A percentile compares a stretch with the other conserved stretches of the same genome.
Evolutionary conservation across 805 yeast genomes (phyloP).

Genomic region (Zygotorulaspora chibaensis): DNA sequence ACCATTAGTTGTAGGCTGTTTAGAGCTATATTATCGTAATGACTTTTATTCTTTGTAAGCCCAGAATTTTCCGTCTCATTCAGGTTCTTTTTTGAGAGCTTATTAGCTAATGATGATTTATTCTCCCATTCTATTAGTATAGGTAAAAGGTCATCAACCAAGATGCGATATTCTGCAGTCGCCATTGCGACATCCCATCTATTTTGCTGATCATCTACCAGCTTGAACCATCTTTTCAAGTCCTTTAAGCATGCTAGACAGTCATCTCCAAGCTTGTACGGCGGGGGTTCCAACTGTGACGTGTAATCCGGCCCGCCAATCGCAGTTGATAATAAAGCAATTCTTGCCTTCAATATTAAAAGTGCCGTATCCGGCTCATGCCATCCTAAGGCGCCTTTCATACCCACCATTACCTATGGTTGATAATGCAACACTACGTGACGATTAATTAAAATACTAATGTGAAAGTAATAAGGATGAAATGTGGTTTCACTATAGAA

Average conservation of each 20-base stretch:
- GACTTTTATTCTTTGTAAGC: slow-evolving; percentile 25
- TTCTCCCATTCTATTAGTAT: slow-evolving; percentile 73
- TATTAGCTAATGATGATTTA: slow-evolving; percentile 28
- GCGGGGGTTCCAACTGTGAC: slow-evolving; percentile 42
- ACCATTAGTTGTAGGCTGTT: slow-evolving; percentile 77
- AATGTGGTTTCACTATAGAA: too few relatives aligned
- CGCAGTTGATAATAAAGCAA: slow-evolving; percentile 78
- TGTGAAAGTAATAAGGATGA: too few relatives aligned
- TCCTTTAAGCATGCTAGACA: slow-evolving; percentile 75
- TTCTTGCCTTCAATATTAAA: slow-evolving; percentile 56
- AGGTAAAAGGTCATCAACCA: slow-evolving; percentile 65
- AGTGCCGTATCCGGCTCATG: slow-evolving; percentile 7
- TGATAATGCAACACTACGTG: too few relatives aligned
- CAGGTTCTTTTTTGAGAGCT: slow-evolving; percentile 15
- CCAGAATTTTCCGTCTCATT: slow-evolving; percentile 19
- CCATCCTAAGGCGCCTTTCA: not conserved
- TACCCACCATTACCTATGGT: not conserved
- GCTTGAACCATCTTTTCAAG: slow-evolving; percentile 78
- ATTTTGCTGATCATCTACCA: slow-evolving; percentile 70
- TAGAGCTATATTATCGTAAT: slow-evolving; percentile 57
- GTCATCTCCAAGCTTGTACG: slow-evolving; percentile 81
- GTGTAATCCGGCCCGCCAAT: slow-evolving; percentile 84
- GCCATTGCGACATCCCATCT: slow-evolving; percentile 83
- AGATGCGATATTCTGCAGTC: slow-evolving; percentile 73
- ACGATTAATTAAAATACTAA: too few relatives aligned